Conservation (phyloP, 108 stramenopile genomes). For the Parietichytrium sp. region DNA sequence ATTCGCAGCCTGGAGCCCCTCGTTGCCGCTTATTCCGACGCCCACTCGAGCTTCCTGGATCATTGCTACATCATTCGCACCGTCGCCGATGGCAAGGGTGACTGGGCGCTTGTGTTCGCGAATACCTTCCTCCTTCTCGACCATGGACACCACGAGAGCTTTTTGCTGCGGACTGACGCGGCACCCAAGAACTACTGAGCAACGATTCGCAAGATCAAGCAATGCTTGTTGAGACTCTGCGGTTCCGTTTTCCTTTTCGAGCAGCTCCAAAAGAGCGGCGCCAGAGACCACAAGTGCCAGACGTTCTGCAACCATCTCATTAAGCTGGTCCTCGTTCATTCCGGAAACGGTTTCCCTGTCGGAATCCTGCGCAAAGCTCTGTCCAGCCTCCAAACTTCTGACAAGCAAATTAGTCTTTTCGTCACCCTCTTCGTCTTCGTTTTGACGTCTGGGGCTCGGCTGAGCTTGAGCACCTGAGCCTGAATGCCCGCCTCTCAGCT, state of each 20-base stretch:
- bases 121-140: too few relatives aligned
- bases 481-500: not conserved
- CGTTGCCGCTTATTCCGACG: constrained; percentile 64
- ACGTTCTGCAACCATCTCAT: constrained; percentile 14
- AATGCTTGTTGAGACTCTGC: constrained; percentile 70
- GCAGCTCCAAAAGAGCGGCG: not conserved
- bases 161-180: constrained; percentile 89
- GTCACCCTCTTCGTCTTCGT: too few relatives aligned
- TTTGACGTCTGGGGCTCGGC: not conserved
- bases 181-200: constrained; percentile 86
- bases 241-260: too few relatives aligned
- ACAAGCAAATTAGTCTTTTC: too few relatives aligned
- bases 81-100: constrained; percentile 60
- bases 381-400: too few relatives aligned
- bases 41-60: constrained; percentile 67
- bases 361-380: too few relatives aligned
- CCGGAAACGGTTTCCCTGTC: too few relatives aligned
- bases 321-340: constrained; percentile 24
- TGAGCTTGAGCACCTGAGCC: not conserved
- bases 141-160: constrained; percentile 77
- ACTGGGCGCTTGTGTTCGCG: too few relatives aligned
- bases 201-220: constrained; percentile 75
- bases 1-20: constrained; percentile 59
- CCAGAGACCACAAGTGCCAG: not conserved
- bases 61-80: constrained; percentile 71